Conservation (phyloP, 768 basidiomycete genomes). For the Austroboletus eburneus region DNA sequence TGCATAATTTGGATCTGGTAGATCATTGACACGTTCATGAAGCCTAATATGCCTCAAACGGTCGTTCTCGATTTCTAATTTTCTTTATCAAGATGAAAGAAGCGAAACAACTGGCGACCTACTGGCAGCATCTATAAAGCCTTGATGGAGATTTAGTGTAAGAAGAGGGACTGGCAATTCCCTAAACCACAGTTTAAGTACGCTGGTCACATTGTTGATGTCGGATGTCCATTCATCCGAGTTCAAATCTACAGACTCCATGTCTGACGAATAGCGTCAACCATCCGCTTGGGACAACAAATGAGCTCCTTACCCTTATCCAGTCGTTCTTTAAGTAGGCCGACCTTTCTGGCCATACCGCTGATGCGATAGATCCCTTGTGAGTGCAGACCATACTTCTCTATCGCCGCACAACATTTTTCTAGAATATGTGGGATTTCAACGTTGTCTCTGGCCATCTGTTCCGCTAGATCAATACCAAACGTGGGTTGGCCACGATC, state of each 20-base stretch:
- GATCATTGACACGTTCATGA: constrained; percentile 95
- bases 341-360: constrained; percentile 85
- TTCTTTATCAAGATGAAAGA: neutral
- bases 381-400: constrained; percentile 76
- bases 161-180: constrained; percentile 93
- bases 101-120: constrained; percentile 30
- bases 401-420: constrained; percentile 90
- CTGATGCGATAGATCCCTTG: constrained; percentile 94
- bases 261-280: constrained; percentile 46
- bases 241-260: constrained; percentile 84
- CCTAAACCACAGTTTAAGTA: constrained; percentile 92
- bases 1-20: constrained; percentile 98
- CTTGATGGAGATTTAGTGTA: constrained; percentile 78
- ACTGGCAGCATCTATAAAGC: constrained; percentile 96
- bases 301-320: constrained; percentile 64
- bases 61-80: constrained; percentile 85
- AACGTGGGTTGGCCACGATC: constrained; percentile 83
- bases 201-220: constrained; percentile 94
- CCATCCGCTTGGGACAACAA: constrained; percentile 1
- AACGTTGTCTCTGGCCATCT: constrained; percentile 85
- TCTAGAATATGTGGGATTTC: constrained; percentile 86
- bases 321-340: constrained; percentile 73
- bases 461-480: constrained; percentile 87
- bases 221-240: constrained; percentile 88
- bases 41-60: constrained; percentile 91